Evolutionary conservation across 441 rosid genomes (phyloP).

Genomic region (Pelargonium hybrid): DNA sequence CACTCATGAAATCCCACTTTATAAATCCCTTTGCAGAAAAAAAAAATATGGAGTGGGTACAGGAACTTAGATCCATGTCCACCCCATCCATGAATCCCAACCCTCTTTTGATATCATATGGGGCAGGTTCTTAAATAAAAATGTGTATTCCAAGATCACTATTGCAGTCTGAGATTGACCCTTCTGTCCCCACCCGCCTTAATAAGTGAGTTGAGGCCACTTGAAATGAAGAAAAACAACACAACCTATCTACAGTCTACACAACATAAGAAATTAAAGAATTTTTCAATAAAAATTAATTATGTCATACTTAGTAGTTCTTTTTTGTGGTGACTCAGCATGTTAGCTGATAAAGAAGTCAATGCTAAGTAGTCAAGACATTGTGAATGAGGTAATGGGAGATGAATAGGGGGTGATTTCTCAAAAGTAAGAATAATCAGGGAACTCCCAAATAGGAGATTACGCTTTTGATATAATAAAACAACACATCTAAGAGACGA

Average conservation of each 20-base stretch:
- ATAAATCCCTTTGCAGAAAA: neutral
- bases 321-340: constrained; percentile 11
- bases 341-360: constrained; percentile 19
- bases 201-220: constrained; percentile 25
- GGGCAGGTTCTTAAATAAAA: neutral
- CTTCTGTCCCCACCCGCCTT: constrained; percentile 31
- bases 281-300: neutral
- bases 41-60: neutral
- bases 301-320: neutral
- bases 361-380: constrained; percentile 27
- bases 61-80: neutral
- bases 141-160: neutral
- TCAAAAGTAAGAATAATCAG: constrained; percentile 24
- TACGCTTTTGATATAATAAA: constrained; percentile 24
- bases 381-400: constrained; percentile 17
- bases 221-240: constrained; percentile 33
- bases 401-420: constrained; percentile 23
- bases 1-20: neutral
- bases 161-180: neutral
- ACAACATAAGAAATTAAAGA: neutral
- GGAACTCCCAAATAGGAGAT: constrained; percentile 16
- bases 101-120: neutral
- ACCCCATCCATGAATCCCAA: neutral
- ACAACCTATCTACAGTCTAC: constrained; percentile 25
- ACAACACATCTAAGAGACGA: constrained; percentile 13